phyloP scores from a whole-genome alignment of 2,329 filamentous ascomycete species.

The Myriosclerotinia curreyana region DNA sequence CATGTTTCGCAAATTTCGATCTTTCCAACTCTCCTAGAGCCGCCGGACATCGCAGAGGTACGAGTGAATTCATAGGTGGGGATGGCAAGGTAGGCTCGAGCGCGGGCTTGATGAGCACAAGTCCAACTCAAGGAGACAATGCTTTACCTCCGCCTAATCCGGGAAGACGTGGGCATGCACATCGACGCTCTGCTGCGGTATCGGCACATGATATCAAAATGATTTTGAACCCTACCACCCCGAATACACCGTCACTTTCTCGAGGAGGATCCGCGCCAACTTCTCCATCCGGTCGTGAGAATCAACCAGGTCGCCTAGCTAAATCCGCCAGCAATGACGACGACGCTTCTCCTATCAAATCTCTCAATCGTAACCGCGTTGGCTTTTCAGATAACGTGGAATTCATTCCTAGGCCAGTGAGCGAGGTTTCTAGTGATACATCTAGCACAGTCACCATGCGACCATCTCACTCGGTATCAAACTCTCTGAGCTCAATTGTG shows the following conservation, averaged over 20 bases:
- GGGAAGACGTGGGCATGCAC: conserved; percentile 67
- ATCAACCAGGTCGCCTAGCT: conserved; percentile 11
- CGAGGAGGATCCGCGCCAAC: conserved; percentile 41
- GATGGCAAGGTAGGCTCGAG: conserved; percentile 48
- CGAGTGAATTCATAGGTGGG: conserved; percentile 83
- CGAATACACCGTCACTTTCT: conserved; percentile 22
- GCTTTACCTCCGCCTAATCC: conserved; percentile 51
- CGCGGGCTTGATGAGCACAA: conserved; percentile 59
- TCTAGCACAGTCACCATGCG: conserved; percentile 68
- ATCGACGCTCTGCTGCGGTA: conserved; percentile 71
- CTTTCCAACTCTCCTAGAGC: conserved; percentile 46
- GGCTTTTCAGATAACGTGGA: conserved; percentile 83
- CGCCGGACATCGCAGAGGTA: conserved; percentile 68
- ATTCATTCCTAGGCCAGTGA: conserved; percentile 78
- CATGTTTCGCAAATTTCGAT: conserved; percentile 32
- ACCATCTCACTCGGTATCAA: conserved; percentile 66
- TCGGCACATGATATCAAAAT: conserved; percentile 77
- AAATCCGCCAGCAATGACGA: conserved; percentile 15
- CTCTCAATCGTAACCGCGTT: conserved; percentile 59
- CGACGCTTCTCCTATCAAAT: conserved; percentile 25
- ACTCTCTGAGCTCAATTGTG: conserved; percentile 72
- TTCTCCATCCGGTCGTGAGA: conserved; percentile 43
- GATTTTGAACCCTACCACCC: conserved; percentile 52
- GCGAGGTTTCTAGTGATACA: conserved; percentile 79
- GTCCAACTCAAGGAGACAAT: conserved; percentile 64